Evolutionary conservation across 2,329 filamentous ascomycete genomes (phyloP).

Genomic region (Fusarium nelsonii): DNA sequence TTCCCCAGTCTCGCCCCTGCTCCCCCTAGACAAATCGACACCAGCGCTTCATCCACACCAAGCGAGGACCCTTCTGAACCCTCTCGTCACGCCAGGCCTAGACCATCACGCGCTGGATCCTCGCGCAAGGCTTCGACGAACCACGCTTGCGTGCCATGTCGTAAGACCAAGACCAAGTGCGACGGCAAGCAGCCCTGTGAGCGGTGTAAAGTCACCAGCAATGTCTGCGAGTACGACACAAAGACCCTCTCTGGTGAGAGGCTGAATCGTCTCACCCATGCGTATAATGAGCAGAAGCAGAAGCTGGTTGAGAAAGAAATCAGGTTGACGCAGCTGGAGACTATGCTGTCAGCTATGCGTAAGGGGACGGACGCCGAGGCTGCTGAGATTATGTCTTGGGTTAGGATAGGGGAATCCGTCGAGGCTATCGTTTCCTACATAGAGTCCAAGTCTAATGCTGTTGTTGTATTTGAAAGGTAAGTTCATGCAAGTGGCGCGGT

Average conservation of each 20-base stretch:
- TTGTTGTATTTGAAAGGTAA: constrained; percentile 11
- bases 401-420: constrained; percentile 24
- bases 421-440: constrained; percentile 28
- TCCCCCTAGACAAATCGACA: constrained; percentile 2
- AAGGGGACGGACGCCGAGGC: constrained; percentile 15
- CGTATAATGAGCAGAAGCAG: constrained; percentile 24
- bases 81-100: not conserved
- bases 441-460: constrained; percentile 7
- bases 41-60: not conserved
- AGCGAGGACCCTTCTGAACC: not conserved
- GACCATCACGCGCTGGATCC: not conserved
- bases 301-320: constrained; percentile 19
- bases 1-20: constrained; percentile 20
- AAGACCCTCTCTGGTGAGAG: constrained; percentile 20
- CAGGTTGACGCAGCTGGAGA: constrained; percentile 24
- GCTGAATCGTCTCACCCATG: constrained; percentile 15
- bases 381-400: constrained; percentile 27
- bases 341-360: constrained; percentile 23
- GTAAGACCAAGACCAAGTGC: constrained; percentile 29
- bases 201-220: constrained; percentile 7
- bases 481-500: not conserved
- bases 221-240: constrained; percentile 21
- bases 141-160: constrained; percentile 17
- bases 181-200: constrained; percentile 22
- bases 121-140: constrained; percentile 20